A percentile compares a stretch with the other conserved stretches of the same genome.
phyloP scores from a whole-genome alignment of 1,284 basidiomycete genomes.

The Ceratobasidium sp. region DNA sequence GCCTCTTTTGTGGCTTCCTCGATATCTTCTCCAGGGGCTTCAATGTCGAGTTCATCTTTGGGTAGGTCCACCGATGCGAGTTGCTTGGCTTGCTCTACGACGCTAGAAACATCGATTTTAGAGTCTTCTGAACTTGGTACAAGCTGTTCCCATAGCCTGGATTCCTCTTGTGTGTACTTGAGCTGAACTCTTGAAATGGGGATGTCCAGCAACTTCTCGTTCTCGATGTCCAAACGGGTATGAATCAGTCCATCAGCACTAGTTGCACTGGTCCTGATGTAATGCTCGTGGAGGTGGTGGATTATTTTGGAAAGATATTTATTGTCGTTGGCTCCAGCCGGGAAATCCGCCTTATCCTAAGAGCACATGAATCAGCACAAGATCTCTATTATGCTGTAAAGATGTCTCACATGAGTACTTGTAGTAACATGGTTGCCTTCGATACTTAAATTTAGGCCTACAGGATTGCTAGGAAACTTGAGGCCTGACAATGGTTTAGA shows the following conservation, averaged over 20 bases:
- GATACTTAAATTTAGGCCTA: too few species aligned
- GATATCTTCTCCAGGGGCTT: not conserved
- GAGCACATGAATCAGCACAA: not conserved
- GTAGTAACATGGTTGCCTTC: too few species aligned
- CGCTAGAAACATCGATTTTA: conserved; percentile 1
- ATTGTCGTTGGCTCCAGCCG: not conserved
- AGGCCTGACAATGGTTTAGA: too few species aligned
- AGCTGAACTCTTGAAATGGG: conserved; percentile 66
- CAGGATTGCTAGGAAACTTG: too few species aligned
- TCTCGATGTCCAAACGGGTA: not conserved
- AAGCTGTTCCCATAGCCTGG: conserved; percentile 65
- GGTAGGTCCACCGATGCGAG: conserved; percentile 24
- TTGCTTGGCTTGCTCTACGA: conserved; percentile 21
- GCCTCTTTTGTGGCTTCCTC: not conserved
- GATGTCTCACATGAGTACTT: too few species aligned
- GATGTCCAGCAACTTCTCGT: conserved; percentile 57
- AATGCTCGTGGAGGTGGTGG: conserved; percentile 21
- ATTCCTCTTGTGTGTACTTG: conserved; percentile 67
- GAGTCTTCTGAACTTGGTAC: conserved; percentile 30
- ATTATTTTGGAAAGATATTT: conserved; percentile 15
- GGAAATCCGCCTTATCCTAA: not conserved
- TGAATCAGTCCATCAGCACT: not conserved
- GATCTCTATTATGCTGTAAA: too few species aligned
- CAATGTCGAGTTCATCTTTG: not conserved
- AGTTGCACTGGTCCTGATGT: conserved; percentile 7